Evolutionary conservation across 2,329 filamentous ascomycete genomes (phyloP), one percentile per base, ranked within the genome.

Genomic region (Pestalotiopsis sp.): DNA sequence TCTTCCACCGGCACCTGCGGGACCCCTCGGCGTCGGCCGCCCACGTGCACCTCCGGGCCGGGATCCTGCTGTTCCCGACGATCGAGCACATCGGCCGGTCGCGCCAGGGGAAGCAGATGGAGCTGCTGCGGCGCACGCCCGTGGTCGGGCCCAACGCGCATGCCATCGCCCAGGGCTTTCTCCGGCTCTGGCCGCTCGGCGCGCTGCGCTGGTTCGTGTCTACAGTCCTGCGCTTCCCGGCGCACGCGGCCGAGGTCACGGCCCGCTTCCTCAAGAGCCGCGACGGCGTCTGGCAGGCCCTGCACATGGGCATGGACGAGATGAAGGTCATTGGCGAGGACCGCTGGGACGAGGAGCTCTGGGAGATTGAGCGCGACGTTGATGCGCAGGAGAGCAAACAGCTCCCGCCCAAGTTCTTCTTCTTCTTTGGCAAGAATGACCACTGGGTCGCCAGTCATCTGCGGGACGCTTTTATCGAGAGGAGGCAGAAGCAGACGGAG

Each of bases 41-140:
- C n/a, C 75, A 79, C 60, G 75, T 86, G n/a, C 77, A 75, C 12
- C 80, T 89, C 25, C 77, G 76, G 45, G 81, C 84, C 36, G 91
- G 86, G 1, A 83, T 94, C 57, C 83, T 94, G 68, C 84, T 95
- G 20, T 94, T 94, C 76, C 92, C 92, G 1, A 93, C 92, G 1
- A 85, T 95, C 49, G 86, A 90, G n/a, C 87, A 93, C 79, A 90
- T 95, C 70, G 88, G 89, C 11, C 79, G 82, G 68, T 92, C 90
- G 1, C 84, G 86, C 0, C 89, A 83, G 36, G 92, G 92, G 1
- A 80, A 80, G 67, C 85, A 85, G 62, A 79, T 90, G 52, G 79
- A 80, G 49, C 71, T 82, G 4, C 74, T 89, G 4, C 80, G 81
- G 2, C 76, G 79, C 58, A 79, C 80, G 4, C 82, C 84, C 1